Evolutionary conservation across 208 protist genomes (phyloP).

Genomic region (Trypanosoma melophagium): DNA sequence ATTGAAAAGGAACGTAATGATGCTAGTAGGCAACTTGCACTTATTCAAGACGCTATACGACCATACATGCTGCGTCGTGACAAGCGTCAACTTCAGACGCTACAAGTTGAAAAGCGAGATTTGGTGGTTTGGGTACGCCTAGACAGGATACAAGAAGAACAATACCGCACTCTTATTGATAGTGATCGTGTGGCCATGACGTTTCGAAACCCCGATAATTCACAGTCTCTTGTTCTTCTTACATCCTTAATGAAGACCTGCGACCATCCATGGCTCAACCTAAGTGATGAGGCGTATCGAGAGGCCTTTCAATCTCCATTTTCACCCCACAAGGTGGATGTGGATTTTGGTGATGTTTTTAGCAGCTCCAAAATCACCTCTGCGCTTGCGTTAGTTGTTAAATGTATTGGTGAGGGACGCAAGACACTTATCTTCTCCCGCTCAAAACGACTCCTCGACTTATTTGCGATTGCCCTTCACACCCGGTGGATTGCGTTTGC

Average conservation of each 20-base stretch:
- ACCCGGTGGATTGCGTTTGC: slow-evolving; percentile 41
- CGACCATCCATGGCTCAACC: slow-evolving; percentile 79
- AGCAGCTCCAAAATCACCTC: slow-evolving; percentile 66
- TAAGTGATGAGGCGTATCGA: slow-evolving; percentile 49
- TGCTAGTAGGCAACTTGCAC: slow-evolving; percentile 40
- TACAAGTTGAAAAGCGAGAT: slow-evolving; percentile 63
- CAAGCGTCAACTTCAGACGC: slow-evolving; percentile 47
- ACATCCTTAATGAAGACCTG: slow-evolving; percentile 68
- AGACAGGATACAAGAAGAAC: slow-evolving; percentile 47
- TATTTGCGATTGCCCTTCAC: slow-evolving; percentile 47
- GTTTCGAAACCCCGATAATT: slow-evolving; percentile 15
- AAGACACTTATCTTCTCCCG: slow-evolving; percentile 80
- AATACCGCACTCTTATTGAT: slow-evolving; percentile 64
- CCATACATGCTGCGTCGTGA: slow-evolving; percentile 82
- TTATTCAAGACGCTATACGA: slow-evolving; percentile 54
- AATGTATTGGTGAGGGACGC: slow-evolving; percentile 41
- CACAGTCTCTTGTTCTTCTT: slow-evolving; percentile 62
- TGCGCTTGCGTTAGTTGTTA: slow-evolving; percentile 47
- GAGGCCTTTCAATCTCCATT: slow-evolving; percentile 40
- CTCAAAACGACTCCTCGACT: slow-evolving; percentile 64
- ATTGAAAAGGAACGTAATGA: slow-evolving; percentile 32
- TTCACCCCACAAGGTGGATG: slow-evolving; percentile 20
- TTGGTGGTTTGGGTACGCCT: slow-evolving; percentile 78
- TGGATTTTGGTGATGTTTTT: slow-evolving; percentile 56
- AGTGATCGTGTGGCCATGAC: slow-evolving; percentile 15